Evolutionary conservation across 192 early-diverging fungal species (phyloP).

Genomic region (Dissophora ornata): DNA sequence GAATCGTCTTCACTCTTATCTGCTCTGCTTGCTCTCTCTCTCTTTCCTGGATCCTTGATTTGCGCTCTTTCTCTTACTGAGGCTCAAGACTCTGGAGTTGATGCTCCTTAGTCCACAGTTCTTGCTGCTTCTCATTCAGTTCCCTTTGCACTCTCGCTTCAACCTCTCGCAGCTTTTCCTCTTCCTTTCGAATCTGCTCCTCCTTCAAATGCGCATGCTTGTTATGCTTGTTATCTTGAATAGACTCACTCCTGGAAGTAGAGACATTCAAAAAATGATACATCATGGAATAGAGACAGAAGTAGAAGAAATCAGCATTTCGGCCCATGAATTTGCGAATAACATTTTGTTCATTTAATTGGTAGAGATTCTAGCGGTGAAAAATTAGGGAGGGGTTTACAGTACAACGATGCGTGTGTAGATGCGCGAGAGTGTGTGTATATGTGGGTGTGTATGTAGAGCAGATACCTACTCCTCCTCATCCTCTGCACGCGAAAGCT

Average conservation of each 20-base stretch:
- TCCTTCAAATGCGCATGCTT: constrained; percentile 61
- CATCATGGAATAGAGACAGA: not conserved
- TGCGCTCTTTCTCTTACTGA: no score
- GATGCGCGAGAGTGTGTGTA: not conserved
- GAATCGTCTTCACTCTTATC: no score
- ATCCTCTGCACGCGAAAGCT: constrained; percentile 68
- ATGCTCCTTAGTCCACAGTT: constrained; percentile 68
- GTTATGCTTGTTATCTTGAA: constrained; percentile 33
- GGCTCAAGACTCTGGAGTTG: constrained; percentile 62
- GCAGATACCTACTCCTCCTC: constrained; percentile 51
- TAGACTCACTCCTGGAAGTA: constrained; percentile 9
- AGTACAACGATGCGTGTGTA: not conserved
- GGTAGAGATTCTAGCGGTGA: not conserved
- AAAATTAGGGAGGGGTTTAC: no score
- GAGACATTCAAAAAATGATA: not conserved
- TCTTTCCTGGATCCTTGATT: no score
- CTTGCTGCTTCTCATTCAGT: constrained; percentile 66
- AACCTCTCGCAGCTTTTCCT: constrained; percentile 66
- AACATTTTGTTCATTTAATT: not conserved
- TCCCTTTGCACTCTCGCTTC: constrained; percentile 65
- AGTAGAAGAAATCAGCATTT: not conserved
- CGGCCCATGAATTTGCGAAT: no score
- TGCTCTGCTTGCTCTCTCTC: no score
- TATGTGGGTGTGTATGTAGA: not conserved
- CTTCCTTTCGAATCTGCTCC: constrained; percentile 65